Evolutionary conservation across 2,329 filamentous ascomycete genomes (phyloP).

Genomic region (Penicillium brevicompactum): DNA sequence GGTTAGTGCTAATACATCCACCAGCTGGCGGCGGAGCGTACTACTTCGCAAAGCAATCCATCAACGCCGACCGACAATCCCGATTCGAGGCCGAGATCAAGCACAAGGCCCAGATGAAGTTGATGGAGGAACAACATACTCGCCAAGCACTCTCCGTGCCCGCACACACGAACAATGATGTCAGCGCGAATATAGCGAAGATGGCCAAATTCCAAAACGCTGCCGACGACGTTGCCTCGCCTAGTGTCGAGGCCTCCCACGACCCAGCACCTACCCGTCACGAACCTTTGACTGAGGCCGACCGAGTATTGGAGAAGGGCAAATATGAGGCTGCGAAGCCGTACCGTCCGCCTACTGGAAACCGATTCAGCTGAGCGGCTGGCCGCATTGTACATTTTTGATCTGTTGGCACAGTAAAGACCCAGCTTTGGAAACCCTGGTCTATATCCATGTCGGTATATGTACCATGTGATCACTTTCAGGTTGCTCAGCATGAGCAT

Average conservation of each 20-base stretch:
- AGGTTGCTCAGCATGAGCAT: neutral
- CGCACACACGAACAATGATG: constrained; percentile 24
- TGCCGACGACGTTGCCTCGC: constrained; percentile 59
- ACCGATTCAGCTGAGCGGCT: constrained; percentile 69
- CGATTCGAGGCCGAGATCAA: constrained; percentile 72
- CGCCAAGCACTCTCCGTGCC: constrained; percentile 29
- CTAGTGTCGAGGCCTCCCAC: constrained; percentile 70
- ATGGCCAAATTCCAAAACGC: constrained; percentile 31
- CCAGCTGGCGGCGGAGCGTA: constrained; percentile 87
- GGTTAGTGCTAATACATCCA: constrained; percentile 5
- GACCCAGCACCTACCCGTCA: constrained; percentile 88
- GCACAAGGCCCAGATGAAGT: constrained; percentile 47
- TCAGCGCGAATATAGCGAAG: constrained; percentile 40
- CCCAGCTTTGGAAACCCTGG: neutral
- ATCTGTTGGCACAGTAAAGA: neutral
- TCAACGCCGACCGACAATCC: constrained; percentile 83
- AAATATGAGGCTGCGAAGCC: constrained; percentile 84
- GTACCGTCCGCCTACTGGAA: constrained; percentile 78
- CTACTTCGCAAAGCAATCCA: constrained; percentile 91
- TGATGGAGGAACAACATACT: constrained; percentile 38
- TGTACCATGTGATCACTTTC: neutral
- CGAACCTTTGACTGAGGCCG: constrained; percentile 69
- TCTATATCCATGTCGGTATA: neutral
- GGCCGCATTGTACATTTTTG: constrained; percentile 8
- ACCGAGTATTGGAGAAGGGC: constrained; percentile 73